Evolutionary conservation across 371 early-diverging fungal species (phyloP).

Genomic region (Mucor irregularis): DNA sequence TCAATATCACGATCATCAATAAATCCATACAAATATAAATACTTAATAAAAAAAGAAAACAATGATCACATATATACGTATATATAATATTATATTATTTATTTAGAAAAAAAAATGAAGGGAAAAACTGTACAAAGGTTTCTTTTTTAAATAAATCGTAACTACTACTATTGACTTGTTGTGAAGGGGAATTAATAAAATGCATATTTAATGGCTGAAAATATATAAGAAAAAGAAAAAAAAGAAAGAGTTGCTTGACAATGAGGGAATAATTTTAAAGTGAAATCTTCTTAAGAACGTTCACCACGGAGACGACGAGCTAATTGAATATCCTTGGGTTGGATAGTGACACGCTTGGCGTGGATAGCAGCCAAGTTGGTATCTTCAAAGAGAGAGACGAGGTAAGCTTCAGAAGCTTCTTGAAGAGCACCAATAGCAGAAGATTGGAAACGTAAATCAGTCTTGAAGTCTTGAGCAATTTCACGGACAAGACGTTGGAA

Average conservation of each 20-base stretch:
- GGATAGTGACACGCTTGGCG: constrained; percentile 96
- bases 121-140: no score
- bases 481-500: constrained; percentile 98
- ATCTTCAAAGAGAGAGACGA: constrained; percentile 66
- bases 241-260: background rate
- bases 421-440: constrained; percentile 98
- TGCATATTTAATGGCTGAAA: background rate
- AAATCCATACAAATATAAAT: background rate
- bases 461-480: constrained; percentile 97
- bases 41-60: no score
- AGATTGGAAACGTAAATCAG: constrained; percentile 97
- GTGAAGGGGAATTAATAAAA: background rate
- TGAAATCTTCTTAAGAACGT: constrained; percentile 56
- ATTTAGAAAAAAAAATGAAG: no score
- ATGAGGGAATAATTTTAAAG: no score
- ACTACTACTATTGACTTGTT: background rate
- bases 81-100: no score
- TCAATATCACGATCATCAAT: constrained; percentile 4
- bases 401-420: constrained; percentile 98
- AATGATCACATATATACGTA: no score
- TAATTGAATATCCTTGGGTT: constrained; percentile 93
- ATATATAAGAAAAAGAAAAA: no score
- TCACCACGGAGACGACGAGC: constrained; percentile 78
- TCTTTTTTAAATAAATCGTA: no score
- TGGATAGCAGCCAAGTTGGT: constrained; percentile 94